Evolutionary conservation across 2,329 filamentous ascomycete species (phyloP), one percentile per base, ranked within the genome.

Genomic region (Colletotrichum tropicicola): DNA sequence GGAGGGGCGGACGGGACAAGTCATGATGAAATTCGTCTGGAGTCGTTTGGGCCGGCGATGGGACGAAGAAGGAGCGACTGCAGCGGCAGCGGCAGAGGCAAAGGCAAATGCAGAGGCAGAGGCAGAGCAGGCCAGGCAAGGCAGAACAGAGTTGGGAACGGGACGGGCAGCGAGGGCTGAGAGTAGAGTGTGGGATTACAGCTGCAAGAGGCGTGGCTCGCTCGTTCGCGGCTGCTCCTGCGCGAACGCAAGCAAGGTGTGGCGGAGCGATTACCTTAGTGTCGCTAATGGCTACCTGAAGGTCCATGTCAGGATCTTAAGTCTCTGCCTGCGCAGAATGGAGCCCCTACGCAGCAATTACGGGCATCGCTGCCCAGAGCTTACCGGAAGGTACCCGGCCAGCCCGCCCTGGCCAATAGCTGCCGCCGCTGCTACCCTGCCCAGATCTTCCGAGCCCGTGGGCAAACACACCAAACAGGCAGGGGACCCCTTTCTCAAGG

Each of bases 21-120:
- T 53, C 63, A 66, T 66, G 62, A 39, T 65, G 62, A 51, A 65
- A 47, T 19, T 51, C 62, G 62, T 65, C 62, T 48, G 51, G 35
- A 55, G 57, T 45, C 12, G 43, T 62, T 49, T 47, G 37, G 51
- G 59, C 63, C 52, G 63, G 32, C 9, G 63, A 58, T 66, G 59
- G 23, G 63, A 66, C 47, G 63, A 58, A 65, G 43, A 63, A 32
- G 47, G 59, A 51, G 53, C 54, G 21, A 48, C 37, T 19, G 47
- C 47, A 25, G 56, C 30, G 37, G 19, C 37, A 51, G 28, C 23
- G 30, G 21, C 32, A 52, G 49, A 55, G n/a, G 27, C 19, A 13
- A 6, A 21, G 21, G 35, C 23, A 35, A 15, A 61, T 12, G 37
- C 15, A 37, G 12, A 55, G 49, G 28, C 21, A 30, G 17, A 25